Conservation (phyloP, 2,329 filamentous ascomycete genomes). For the Plectosphaerella plurivora region DNA sequence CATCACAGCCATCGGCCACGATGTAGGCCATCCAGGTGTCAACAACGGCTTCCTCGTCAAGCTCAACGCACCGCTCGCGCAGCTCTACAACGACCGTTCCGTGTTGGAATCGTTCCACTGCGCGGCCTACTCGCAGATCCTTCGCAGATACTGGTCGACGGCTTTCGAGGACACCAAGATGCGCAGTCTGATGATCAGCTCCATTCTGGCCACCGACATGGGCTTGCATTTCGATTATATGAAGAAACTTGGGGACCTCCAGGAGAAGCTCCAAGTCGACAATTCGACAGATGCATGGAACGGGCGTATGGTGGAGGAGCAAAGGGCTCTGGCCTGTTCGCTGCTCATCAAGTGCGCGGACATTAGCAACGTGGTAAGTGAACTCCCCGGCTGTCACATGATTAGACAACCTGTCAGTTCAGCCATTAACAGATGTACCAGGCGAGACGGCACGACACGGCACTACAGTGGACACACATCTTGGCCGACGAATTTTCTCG, state of each 20-base stretch:
- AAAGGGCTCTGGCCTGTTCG: slow-evolving; percentile 79
- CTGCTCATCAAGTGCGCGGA: slow-evolving; percentile 96
- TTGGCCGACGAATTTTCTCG: slow-evolving; percentile 94
- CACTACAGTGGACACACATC: slow-evolving; percentile 85
- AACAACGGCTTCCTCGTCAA: slow-evolving; percentile 96
- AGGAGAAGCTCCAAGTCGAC: slow-evolving; percentile 69
- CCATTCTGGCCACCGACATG: slow-evolving; percentile 98
- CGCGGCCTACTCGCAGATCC: slow-evolving; percentile 92
- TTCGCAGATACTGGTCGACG: slow-evolving; percentile 85
- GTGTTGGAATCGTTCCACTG: slow-evolving; percentile 97
- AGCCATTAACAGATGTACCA: slow-evolving; percentile 24
- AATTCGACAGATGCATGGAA: slow-evolving; percentile 70
- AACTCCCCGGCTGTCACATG: neutral
- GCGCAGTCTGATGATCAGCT: slow-evolving; percentile 90
- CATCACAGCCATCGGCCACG: slow-evolving; percentile 94
- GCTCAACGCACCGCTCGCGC: slow-evolving; percentile 81
- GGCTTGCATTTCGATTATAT: slow-evolving; percentile 96
- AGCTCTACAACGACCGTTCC: slow-evolving; percentile 94
- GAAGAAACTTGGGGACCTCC: slow-evolving; percentile 76
- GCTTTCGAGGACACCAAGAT: slow-evolving; percentile 76
- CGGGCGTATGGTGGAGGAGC: slow-evolving; percentile 68
- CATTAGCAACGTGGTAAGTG: slow-evolving; percentile 92
- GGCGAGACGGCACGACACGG: slow-evolving; percentile 79
- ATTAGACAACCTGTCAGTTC: slow-evolving; percentile 13
- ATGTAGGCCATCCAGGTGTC: slow-evolving; percentile 94